Evolutionary conservation across 2,329 filamentous ascomycete genomes (phyloP), one percentile per base, ranked within the genome.

Genomic region (Pezicula carpinea): DNA sequence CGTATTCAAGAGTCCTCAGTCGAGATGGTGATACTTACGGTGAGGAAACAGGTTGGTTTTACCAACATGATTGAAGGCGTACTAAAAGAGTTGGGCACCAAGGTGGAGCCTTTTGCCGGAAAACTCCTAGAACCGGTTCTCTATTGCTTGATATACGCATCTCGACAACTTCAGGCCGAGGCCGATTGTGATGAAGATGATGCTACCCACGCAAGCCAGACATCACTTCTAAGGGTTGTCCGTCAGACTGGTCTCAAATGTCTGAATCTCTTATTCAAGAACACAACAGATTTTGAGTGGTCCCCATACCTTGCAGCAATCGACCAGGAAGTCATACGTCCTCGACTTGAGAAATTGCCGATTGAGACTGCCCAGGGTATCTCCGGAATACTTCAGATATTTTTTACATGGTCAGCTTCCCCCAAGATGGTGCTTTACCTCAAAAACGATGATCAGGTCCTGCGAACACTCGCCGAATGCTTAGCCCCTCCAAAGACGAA

Each of bases 61-160:
- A 71, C 96, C 43, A 95, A 95, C 62, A 93, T 97, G 89, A 76
- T 93, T 42, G 84, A 90, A 50, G 83, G 92, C 10, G 81, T 97
- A 63, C 82, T 97, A 50, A 85, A 86, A 48, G 89, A 93, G 44
- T 77, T 97, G 31, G 89, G 91, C 44, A 81, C 78, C 5, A 84
- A 83, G 45, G 80, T 95, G 45, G 67, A 74, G 2, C 77, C 82
- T 0, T 92, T 87, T 57, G 77, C 85, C 41, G 71, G 77, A 14
- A 77, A 76, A 11, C 74, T 97, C 4, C 73, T 92, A 52, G 83
- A 92, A 57, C 80, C 89, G 0, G 76, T 95, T 0, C 69, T 97
- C 1, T 92, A 90, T 62, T 96, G 90, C 62, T 71, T 93, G 22
- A 75, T 95, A 39, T 79, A 79, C 52, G 79, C 87, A 13, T 87